Conservation (phyloP, 148 eudicot genomes). For the Diospyros kaki region DNA sequence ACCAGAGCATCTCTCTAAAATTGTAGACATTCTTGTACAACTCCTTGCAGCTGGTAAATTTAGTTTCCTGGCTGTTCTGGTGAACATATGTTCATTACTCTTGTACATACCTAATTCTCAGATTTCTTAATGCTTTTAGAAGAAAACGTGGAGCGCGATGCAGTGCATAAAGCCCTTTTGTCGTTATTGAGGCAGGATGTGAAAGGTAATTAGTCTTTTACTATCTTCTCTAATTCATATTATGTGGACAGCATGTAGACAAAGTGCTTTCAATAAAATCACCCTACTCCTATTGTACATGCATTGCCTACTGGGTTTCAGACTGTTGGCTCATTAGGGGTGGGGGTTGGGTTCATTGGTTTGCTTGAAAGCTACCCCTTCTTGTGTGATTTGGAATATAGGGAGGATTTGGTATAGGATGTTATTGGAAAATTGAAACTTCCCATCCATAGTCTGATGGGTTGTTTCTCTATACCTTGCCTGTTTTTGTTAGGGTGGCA, state of each 20-base stretch:
- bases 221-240: too few relatives aligned
- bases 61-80: constrained; percentile 5
- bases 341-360: too few relatives aligned
- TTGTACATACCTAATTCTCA: constrained; percentile 1
- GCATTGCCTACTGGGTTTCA: background rate
- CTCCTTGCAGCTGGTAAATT: constrained; percentile 83
- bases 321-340: too few relatives aligned
- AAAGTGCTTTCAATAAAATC: background rate
- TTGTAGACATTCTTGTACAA: constrained; percentile 89
- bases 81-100: background rate
- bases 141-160: constrained; percentile 97
- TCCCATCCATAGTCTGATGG: background rate
- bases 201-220: constrained; percentile 51
- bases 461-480: background rate
- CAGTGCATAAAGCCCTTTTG: constrained; percentile 89
- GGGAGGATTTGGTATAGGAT: background rate
- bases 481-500: background rate
- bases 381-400: background rate
- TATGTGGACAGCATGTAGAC: too few relatives aligned
- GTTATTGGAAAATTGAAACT: background rate
- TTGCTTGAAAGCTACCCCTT: background rate
- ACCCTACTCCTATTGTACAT: background rate
- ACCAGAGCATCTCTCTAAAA: constrained; percentile 85
- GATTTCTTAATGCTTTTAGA: constrained; percentile 38
- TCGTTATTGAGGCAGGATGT: constrained; percentile 95